phyloP scores from a whole-genome alignment of 2,329 filamentous ascomycete species.

The Orbilia javanica region DNA sequence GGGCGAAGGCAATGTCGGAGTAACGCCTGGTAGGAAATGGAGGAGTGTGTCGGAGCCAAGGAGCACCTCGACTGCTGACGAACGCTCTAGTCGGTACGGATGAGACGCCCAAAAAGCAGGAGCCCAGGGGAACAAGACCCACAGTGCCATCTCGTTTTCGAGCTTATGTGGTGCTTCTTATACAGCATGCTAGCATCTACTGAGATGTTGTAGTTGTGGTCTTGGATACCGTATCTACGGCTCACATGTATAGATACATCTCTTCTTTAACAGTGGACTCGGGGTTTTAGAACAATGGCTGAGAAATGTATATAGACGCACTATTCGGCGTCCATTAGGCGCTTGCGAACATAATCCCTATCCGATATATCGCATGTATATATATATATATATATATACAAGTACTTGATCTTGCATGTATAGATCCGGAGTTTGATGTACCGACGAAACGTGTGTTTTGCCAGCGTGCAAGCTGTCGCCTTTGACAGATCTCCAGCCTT shows the following conservation, averaged over 20 bases:
- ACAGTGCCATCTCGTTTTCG: background rate
- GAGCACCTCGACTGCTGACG: constrained; percentile 8
- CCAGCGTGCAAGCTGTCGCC: background rate
- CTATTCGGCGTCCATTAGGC: background rate
- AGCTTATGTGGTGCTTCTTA: background rate
- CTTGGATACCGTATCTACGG: background rate
- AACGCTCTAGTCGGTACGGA: constrained; percentile 7
- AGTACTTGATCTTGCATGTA: background rate
- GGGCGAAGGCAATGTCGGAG: constrained; percentile 69
- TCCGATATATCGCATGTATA: background rate
- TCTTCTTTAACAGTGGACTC: background rate
- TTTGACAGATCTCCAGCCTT: background rate
- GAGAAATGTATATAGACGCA: constrained; percentile 14
- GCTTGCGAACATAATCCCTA: background rate
- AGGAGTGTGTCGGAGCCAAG: constrained; percentile 46
- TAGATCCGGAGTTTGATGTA: no score
- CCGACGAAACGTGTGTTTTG: background rate
- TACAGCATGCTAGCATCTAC: background rate
- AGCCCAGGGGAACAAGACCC: background rate
- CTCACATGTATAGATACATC: background rate
- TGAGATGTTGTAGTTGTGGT: background rate
- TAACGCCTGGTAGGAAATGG: constrained; percentile 49
- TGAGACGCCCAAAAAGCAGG: background rate
- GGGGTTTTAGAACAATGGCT: background rate
- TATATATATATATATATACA: background rate